Evolutionary conservation across 768 basidiomycete species (phyloP).

Genomic region (Phlebiopsis flavidoalba): DNA sequence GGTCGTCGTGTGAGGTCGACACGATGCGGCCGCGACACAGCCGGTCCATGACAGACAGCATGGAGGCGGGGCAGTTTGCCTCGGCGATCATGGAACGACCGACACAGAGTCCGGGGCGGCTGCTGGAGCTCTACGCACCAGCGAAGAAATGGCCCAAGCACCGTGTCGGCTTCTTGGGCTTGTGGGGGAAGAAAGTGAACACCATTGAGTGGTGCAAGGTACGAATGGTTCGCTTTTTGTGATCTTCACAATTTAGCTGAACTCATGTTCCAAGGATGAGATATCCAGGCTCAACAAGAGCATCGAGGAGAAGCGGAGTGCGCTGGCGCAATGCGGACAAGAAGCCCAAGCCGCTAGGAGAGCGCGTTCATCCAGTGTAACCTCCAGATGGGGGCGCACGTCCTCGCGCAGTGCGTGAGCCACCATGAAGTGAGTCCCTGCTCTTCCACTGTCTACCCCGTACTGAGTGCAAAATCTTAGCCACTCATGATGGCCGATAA

Average conservation of each 20-base stretch:
- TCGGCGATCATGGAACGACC: not conserved
- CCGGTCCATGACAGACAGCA: not conserved
- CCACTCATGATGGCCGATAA: constrained; percentile 54
- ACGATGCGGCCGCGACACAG: not conserved
- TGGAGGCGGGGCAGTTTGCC: constrained; percentile 1
- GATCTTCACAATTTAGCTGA: not conserved
- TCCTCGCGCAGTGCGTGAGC: constrained; percentile 55
- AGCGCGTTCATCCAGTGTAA: constrained; percentile 65
- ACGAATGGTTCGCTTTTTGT: not conserved
- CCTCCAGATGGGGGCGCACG: constrained; percentile 69
- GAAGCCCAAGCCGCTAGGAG: constrained; percentile 38
- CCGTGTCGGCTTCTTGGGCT: constrained; percentile 9
- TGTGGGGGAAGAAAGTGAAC: constrained; percentile 10
- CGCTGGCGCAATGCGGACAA: constrained; percentile 31
- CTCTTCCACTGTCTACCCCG: not conserved
- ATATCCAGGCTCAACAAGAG: constrained; percentile 40
- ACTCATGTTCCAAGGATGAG: constrained; percentile 34
- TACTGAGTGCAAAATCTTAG: constrained; percentile 21
- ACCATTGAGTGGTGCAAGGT: constrained; percentile 36
- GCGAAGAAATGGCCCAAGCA: constrained; percentile 8
- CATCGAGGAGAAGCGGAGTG: constrained; percentile 36
- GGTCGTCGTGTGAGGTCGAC: not conserved
- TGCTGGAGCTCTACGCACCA: constrained; percentile 6
- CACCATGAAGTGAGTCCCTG: constrained; percentile 38
- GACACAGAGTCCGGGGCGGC: not conserved